These are phyloP conservation scores for Citrullus amarus DNA, from an alignment of 306 rosid species.

Conservation along the genomic window DNA sequence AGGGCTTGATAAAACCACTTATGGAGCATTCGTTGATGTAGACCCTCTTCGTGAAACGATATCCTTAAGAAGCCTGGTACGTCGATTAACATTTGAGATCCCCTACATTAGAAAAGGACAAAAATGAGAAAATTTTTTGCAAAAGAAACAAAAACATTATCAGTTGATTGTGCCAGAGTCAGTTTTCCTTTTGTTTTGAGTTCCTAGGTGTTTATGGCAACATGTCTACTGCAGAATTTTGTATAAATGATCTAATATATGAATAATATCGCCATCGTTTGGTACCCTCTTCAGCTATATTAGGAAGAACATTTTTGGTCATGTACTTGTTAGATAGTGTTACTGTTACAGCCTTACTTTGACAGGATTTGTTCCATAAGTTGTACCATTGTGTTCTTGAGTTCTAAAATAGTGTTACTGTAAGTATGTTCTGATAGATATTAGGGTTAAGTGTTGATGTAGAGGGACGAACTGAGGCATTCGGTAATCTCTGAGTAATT, in stretches of 20 bases:
- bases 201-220: neutral
- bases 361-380: too few relatives aligned
- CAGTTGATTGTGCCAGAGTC: neutral
- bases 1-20: constrained; percentile 34
- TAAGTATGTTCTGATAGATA: too few relatives aligned
- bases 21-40: constrained; percentile 42
- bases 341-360: neutral
- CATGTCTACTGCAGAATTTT: neutral
- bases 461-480: too few relatives aligned
- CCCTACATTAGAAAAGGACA: neutral
- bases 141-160: neutral
- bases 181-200: neutral
- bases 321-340: neutral
- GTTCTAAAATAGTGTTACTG: too few relatives aligned
- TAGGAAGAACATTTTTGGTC: neutral
- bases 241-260: neutral
- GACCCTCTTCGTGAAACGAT: constrained; percentile 24
- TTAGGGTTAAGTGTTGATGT: too few relatives aligned
- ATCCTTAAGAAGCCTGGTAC: constrained; percentile 58
- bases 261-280: neutral
- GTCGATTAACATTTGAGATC: neutral
- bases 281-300: neutral
- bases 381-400: too few relatives aligned
- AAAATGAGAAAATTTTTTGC: neutral
- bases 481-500: too few relatives aligned